Evolutionary conservation across 495 filamentous ascomycete genomes (phyloP), one percentile per base, ranked within the genome.

Genomic region (Neurospora tetraspora): DNA sequence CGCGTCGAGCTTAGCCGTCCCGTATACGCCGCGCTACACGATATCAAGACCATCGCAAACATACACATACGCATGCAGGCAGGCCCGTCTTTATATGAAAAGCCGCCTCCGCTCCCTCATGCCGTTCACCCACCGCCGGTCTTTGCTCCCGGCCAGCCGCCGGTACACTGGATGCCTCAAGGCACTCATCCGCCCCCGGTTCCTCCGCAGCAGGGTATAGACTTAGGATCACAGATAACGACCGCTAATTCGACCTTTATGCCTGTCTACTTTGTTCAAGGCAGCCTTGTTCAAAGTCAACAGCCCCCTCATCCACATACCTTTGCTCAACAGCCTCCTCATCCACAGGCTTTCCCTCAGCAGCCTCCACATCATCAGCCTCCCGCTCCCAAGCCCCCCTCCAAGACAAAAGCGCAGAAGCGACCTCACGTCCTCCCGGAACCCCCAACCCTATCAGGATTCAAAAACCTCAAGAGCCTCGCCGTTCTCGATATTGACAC

Each of bases 1-100:
- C 84, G 88, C 18, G 85, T 89, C 37, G 89, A 91, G 74, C 80
- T 91, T 2, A 88, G 85, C 74, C 82, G 87, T 12, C 82, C 82
- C 20, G 83, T 90, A n/a, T 90, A 88, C 78, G 80, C 82, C 69
- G 83, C 81, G 23, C 80, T 91, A 39, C 88, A 90, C 73, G 71
- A 80, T 36, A 83, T 89, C 39, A 73, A 76, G 39, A 79, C 82
- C 73, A 79, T 93, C 80, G 73, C 88, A 72, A 73, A 88, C 78
- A 72, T 90, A 72, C 78, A 92, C 82, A 78, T 93, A 77, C 73
- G 86, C 76, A 82, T 91, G 82, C 80, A 90, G 70, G 80, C 83
- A 18, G 84, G 86, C 1, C 78, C 81, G 1, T 87, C 86, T 1
- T 78, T 86, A 11, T 86, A 86, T 68, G 78, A 85, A 73, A 70